Evolutionary conservation across 768 basidiomycete genomes (phyloP).

Genomic region (Rhizopogon sp.): DNA sequence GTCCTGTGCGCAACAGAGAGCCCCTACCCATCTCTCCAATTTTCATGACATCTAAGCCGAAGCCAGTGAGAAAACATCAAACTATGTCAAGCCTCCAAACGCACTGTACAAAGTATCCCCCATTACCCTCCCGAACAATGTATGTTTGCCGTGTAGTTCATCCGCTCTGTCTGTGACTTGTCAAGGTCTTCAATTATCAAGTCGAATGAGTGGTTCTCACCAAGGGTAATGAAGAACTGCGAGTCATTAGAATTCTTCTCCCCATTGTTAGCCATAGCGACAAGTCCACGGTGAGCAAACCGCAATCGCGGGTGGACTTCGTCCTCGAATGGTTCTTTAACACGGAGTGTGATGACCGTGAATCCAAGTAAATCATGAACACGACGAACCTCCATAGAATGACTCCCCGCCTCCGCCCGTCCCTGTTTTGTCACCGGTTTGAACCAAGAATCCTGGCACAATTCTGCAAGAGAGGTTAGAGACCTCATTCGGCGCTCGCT

Average conservation of each 20-base stretch:
- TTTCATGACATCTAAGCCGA: constrained; percentile 72
- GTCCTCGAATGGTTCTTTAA: constrained; percentile 84
- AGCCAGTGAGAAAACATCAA: neutral
- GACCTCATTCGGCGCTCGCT: neutral
- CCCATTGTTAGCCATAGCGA: constrained; percentile 93
- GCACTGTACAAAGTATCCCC: constrained; percentile 89
- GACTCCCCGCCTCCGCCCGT: constrained; percentile 92
- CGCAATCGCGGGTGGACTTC: constrained; percentile 91
- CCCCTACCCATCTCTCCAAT: constrained; percentile 81
- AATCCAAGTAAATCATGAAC: neutral
- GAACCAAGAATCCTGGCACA: constrained; percentile 88
- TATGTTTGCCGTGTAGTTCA: constrained; percentile 92
- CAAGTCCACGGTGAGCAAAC: constrained; percentile 84
- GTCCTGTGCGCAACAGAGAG: no score
- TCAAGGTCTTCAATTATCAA: neutral
- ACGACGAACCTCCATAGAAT: constrained; percentile 74
- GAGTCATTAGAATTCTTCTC: constrained; percentile 87
- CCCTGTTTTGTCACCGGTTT: constrained; percentile 91
- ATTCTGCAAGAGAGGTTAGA: constrained; percentile 39
- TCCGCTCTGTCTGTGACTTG: constrained; percentile 69
- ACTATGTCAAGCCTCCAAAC: constrained; percentile 19
- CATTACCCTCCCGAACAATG: constrained; percentile 85
- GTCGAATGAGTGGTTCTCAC: constrained; percentile 32
- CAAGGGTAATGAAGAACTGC: constrained; percentile 93
- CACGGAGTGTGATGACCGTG: neutral